Conservation (phyloP, 805 yeast genomes). For the Zygosaccharomyces bisporus region DNA sequence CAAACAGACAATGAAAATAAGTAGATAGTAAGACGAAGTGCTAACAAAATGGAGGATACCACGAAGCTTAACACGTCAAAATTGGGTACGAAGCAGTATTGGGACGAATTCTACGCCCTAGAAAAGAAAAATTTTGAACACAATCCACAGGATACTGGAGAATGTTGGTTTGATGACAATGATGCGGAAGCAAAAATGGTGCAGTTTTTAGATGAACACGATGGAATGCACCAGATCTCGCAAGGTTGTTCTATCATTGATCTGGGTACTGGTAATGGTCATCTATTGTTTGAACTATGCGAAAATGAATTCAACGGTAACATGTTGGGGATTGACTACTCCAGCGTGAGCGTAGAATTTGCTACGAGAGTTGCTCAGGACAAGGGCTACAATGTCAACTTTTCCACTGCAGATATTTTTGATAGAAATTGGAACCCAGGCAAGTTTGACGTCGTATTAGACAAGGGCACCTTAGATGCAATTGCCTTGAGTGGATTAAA, state of each 20-base stretch:
- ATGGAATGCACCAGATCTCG: slow-evolving; percentile 36
- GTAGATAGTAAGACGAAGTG: not conserved
- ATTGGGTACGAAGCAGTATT: slow-evolving; percentile 82
- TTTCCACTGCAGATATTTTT: slow-evolving; percentile 69
- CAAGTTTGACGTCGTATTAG: slow-evolving; percentile 71
- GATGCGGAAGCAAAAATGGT: slow-evolving; percentile 85
- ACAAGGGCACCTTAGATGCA: slow-evolving; percentile 96
- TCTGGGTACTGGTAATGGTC: slow-evolving; percentile 97
- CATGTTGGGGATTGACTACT: slow-evolving; percentile 80
- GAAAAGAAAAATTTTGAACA: slow-evolving; percentile 69
- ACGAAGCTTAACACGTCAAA: slow-evolving; percentile 65
- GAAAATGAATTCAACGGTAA: slow-evolving; percentile 61
- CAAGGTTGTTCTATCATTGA: slow-evolving; percentile 53
- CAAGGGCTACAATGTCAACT: slow-evolving; percentile 41
- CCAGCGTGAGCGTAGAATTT: slow-evolving; percentile 73
- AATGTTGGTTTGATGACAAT: slow-evolving; percentile 95
- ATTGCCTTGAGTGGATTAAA: slow-evolving; percentile 74
- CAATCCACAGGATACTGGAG: slow-evolving; percentile 86
- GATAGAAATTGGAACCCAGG: slow-evolving; percentile 38
- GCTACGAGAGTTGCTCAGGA: slow-evolving; percentile 56
- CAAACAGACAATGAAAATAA: not conserved
- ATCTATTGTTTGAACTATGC: slow-evolving; percentile 63
- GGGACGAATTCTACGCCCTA: slow-evolving; percentile 81
- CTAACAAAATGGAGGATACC: slow-evolving; percentile 37
- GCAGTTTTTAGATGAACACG: slow-evolving; percentile 57